These are phyloP conservation scores for Volvariella volvacea DNA, from an alignment of 1,284 basidiomycete species.

Conservation along the genomic window DNA sequence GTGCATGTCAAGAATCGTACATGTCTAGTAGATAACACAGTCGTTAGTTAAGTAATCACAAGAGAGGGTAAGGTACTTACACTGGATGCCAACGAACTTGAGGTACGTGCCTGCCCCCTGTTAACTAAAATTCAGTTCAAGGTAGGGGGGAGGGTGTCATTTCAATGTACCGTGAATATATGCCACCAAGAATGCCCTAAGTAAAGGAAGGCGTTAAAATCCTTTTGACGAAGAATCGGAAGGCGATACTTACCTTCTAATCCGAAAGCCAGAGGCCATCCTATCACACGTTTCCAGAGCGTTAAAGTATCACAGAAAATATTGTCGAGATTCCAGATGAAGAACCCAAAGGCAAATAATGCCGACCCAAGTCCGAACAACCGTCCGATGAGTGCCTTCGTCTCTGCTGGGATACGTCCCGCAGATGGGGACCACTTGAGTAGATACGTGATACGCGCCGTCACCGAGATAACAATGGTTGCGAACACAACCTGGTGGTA, in stretches of 20 bases:
- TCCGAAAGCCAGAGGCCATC: conserved; percentile 60
- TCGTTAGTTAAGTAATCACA: conserved; percentile 1
- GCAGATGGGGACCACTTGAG: conserved; percentile 35
- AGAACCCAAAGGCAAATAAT: conserved; percentile 51
- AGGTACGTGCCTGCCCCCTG: conserved; percentile 57
- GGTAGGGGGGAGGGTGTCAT: not conserved
- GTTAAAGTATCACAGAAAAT: conserved; percentile 55
- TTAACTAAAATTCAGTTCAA: not conserved
- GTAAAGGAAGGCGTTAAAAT: not conserved
- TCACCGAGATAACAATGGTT: conserved; percentile 36
- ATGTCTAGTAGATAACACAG: conserved; percentile 29
- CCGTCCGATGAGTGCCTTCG: conserved; percentile 30
- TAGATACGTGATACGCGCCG: conserved; percentile 43
- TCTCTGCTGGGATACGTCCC: conserved; percentile 34
- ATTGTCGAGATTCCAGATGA: conserved; percentile 67
- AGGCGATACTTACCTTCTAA: conserved; percentile 44
- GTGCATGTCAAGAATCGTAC: conserved; percentile 23
- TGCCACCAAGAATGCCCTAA: conserved; percentile 71
- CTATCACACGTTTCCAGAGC: conserved; percentile 42
- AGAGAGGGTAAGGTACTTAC: conserved; percentile 28
- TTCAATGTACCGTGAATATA: conserved; percentile 44
- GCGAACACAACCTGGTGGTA: conserved; percentile 66
- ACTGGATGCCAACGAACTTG: conserved; percentile 54
- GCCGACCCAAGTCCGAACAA: conserved; percentile 41
- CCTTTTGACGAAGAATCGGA: not conserved